Conservation (phyloP, 140 eudicot species). For the Flaveria floridana region DNA sequence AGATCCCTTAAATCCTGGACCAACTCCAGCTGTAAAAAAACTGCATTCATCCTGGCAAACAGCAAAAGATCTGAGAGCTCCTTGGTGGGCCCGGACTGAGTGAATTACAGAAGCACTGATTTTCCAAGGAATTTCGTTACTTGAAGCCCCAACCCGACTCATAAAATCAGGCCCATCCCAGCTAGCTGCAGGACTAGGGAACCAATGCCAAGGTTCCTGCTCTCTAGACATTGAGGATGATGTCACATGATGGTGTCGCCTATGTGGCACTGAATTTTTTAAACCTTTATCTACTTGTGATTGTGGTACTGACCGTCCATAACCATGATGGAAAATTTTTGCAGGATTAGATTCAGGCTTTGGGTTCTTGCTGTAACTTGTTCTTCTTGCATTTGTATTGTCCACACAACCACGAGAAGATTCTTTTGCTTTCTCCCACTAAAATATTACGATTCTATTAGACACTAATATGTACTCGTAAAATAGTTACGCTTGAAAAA, state of each 20-base stretch:
- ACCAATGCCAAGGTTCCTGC: slow-evolving; percentile 94
- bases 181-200: slow-evolving; percentile 80
- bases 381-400: slow-evolving; percentile 38
- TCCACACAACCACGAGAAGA: slow-evolving; percentile 53
- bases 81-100: slow-evolving; percentile 88
- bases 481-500: slow-evolving; percentile 25
- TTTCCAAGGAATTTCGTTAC: slow-evolving; percentile 94
- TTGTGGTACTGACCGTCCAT: slow-evolving; percentile 88
- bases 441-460: slow-evolving; percentile 25
- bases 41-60: slow-evolving; percentile 77
- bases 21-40: slow-evolving; percentile 87
- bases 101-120: slow-evolving; percentile 81
- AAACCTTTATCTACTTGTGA: slow-evolving; percentile 54
- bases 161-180: slow-evolving; percentile 84
- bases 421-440: slow-evolving; percentile 82
- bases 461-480: slow-evolving; percentile 6
- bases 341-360: slow-evolving; percentile 53
- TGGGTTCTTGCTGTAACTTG: slow-evolving; percentile 45
- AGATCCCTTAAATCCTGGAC: slow-evolving; percentile 94
- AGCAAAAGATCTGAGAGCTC: slow-evolving; percentile 78
- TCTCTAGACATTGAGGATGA: slow-evolving; percentile 43
- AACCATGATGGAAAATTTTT: slow-evolving; percentile 56
- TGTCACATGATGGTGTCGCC: slow-evolving; percentile 34
- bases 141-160: slow-evolving; percentile 68
- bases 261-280: slow-evolving; percentile 44